Percentiles rank a stretch among this genome's conserved stretches.
Evolutionary conservation across 2,329 filamentous ascomycete genomes (phyloP).

Genomic region (Aspergillus eucalypticola): DNA sequence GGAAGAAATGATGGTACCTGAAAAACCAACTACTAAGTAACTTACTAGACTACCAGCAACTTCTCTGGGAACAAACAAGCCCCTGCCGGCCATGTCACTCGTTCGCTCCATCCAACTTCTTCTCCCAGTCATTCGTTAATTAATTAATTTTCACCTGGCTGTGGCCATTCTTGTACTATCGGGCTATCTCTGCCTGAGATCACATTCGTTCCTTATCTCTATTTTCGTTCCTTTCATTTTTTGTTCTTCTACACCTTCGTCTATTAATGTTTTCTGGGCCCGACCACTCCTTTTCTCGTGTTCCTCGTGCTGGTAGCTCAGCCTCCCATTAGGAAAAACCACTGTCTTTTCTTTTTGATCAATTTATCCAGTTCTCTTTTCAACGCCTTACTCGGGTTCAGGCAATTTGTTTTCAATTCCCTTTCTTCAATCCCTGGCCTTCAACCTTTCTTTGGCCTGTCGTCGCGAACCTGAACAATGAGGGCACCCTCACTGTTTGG

Average conservation of each 20-base stretch:
- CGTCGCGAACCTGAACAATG: slow-evolving; percentile 46
- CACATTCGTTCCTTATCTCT: slow-evolving; percentile 16
- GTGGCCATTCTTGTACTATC: slow-evolving; percentile 17
- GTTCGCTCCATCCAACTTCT: slow-evolving; percentile 28
- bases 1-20: slow-evolving; percentile 8
- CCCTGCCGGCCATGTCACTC: slow-evolving; percentile 29
- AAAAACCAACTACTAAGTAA: background rate
- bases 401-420: background rate
- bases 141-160: slow-evolving; percentile 22
- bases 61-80: slow-evolving; percentile 3
- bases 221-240: slow-evolving; percentile 15
- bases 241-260: slow-evolving; percentile 16
- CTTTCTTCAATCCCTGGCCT: background rate
- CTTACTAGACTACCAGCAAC: background rate
- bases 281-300: slow-evolving; percentile 22
- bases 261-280: slow-evolving; percentile 21
- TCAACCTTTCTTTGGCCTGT: slow-evolving; percentile 28
- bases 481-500: slow-evolving; percentile 48
- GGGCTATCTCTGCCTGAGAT: slow-evolving; percentile 11
- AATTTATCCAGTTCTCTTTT: slow-evolving; percentile 11
- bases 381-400: slow-evolving; percentile 14
- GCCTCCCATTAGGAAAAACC: slow-evolving; percentile 12
- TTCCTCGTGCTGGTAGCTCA: slow-evolving; percentile 15
- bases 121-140: slow-evolving; percentile 34
- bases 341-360: slow-evolving; percentile 9